Evolutionary conservation across 2,329 filamentous ascomycete species (phyloP), one percentile per base, ranked within the genome.

Genomic region (Trichophyton mentagrophytes): DNA sequence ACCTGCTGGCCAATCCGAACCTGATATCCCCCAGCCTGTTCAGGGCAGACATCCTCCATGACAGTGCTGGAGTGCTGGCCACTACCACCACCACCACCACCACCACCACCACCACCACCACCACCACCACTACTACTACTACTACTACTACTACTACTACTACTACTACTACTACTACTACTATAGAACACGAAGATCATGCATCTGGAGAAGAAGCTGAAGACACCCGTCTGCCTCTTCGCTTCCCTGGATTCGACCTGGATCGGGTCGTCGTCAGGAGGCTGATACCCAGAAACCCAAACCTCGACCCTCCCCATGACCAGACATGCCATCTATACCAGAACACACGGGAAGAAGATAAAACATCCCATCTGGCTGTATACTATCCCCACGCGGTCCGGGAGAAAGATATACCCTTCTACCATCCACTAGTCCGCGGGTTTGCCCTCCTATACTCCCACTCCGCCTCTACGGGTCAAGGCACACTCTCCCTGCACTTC

Each of bases 241-340:
- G 61, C 15, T 63, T 74, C 30, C 20, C 66, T 4, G 69, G 67
- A 4, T 75, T 74, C 55, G 58, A 65, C 4, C 76, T 84, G 36
- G 77, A 80, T 25, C 84, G 86, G 65, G 84, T 84, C 1, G 78
- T 96, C 20, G 82, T 96, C 6, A 82, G 91, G 62, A 86, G 80
- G 63, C 77, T 96, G 67, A 85, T 96, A 55, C 92, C 92, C 2
- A 80, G 92, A 58, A 96, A 96, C 71, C 83, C 85, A 2, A 80
- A 85, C 60, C 77, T 92, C 27, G 92, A 97, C 72, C 76, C 78
- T 20, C 79, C 86, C 1, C 73, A 96, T 64, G 81, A 90, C 61
- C 92, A 97, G 73, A 95, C 90, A 1, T 95, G 90, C 71, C 80
- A 89, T 60, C 81, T 91, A 64, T 89, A 89, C 57, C 61, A 67